Percentiles rank a stretch among this genome's conserved stretches.
Evolutionary conservation across 2,329 filamentous ascomycete species (phyloP).

Genomic region (Pyrenochaeta sp.): DNA sequence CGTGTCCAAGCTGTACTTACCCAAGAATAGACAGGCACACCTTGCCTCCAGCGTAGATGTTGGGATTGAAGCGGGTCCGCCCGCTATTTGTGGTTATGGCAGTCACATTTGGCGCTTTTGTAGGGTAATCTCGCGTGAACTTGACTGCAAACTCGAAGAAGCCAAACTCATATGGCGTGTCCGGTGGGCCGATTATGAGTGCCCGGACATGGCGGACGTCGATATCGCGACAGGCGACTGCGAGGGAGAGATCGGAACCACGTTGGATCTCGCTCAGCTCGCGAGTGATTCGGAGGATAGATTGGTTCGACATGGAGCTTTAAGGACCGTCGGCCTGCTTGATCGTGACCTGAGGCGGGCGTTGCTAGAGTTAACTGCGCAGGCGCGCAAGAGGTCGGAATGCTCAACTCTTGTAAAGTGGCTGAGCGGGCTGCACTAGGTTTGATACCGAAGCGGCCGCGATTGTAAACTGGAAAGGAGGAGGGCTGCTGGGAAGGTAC

Average conservation of each 20-base stretch:
- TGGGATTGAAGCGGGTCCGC: conserved; percentile 90
- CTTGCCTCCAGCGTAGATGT: conserved; percentile 90
- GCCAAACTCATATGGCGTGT: conserved; percentile 95
- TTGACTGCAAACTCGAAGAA: conserved; percentile 92
- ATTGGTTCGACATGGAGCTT: conserved; percentile 76
- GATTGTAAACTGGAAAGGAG: background rate
- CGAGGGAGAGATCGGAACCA: conserved; percentile 83
- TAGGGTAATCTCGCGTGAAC: conserved; percentile 87
- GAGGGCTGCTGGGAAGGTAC: background rate
- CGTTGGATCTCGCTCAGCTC: conserved; percentile 88
- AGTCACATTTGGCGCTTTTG: conserved; percentile 66
- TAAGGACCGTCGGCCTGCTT: conserved; percentile 6
- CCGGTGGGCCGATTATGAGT: conserved; percentile 89
- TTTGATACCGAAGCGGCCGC: background rate
- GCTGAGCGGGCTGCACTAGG: background rate
- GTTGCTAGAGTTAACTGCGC: background rate
- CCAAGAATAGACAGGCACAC: conserved; percentile 94
- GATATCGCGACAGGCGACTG: conserved; percentile 84
- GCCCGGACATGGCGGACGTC: conserved; percentile 90
- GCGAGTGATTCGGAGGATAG: conserved; percentile 86
- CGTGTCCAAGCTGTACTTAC: conserved; percentile 58
- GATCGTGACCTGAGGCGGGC: background rate
- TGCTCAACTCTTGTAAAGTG: background rate
- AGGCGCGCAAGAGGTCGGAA: background rate
- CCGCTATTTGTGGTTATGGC: conserved; percentile 89